Conservation (phyloP, 2,329 filamentous ascomycete genomes). For the Claviceps africana region DNA sequence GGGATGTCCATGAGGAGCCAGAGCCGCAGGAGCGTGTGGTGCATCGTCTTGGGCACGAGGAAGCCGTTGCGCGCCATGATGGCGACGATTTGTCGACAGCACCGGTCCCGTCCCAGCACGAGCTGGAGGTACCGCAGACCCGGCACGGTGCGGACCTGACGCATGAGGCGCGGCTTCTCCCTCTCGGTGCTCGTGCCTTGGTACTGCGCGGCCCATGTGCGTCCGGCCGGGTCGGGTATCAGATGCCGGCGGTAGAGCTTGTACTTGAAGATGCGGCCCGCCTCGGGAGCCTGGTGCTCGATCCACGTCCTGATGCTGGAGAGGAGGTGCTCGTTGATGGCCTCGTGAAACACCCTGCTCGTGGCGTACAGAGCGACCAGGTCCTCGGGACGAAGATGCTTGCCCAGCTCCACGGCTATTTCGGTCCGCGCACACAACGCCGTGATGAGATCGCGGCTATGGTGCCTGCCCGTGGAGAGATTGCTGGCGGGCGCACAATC, state of each 20-base stretch:
- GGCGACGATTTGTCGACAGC: conserved; percentile 47
- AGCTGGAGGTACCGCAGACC: conserved; percentile 55
- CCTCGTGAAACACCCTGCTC: conserved; percentile 46
- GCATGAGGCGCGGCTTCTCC: conserved; percentile 6
- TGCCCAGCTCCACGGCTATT: conserved; percentile 39
- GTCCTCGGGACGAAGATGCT: conserved; percentile 38
- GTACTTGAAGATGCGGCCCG: conserved; percentile 46
- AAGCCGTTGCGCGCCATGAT: conserved; percentile 44
- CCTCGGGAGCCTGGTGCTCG: conserved; percentile 36
- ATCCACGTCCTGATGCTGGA: conserved; percentile 45
- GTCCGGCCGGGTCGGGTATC: conserved; percentile 43
- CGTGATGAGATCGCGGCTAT: conserved; percentile 28
- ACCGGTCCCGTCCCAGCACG: conserved; percentile 43
- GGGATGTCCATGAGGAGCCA: conserved; percentile 61
- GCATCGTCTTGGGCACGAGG: conserved; percentile 35
- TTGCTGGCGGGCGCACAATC: neutral
- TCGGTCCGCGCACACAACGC: conserved; percentile 31
- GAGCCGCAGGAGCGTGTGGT: conserved; percentile 43
- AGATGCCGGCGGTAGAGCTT: conserved; percentile 42
- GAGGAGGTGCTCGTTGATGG: conserved; percentile 44
- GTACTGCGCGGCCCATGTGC: conserved; percentile 20
- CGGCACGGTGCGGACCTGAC: conserved; percentile 38
- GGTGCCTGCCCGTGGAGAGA: conserved; percentile 8
- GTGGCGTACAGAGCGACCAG: conserved; percentile 52
- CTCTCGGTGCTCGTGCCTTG: conserved; percentile 1